Evolutionary conservation across 371 early-diverging fungal genomes (phyloP).

Genomic region (Lichtheimia corymbifera): DNA sequence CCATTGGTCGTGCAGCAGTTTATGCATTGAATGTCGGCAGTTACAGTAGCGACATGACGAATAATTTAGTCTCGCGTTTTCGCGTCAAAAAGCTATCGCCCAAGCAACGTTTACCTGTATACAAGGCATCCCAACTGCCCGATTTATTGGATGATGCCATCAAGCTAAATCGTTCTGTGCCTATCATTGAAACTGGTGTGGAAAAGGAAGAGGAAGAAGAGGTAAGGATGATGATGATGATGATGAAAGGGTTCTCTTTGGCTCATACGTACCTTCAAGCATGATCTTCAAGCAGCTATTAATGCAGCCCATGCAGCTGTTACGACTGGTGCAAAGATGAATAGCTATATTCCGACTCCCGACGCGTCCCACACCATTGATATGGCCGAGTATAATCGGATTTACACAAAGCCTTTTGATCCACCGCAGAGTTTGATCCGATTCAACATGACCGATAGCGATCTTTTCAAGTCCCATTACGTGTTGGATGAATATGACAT

Average conservation of each 20-base stretch:
- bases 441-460: conserved; percentile 85
- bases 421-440: conserved; percentile 78
- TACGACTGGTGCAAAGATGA: conserved; percentile 54
- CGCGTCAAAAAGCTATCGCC: conserved; percentile 90
- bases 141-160: conserved; percentile 79
- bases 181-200: conserved; percentile 71
- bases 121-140: conserved; percentile 76
- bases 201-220: conserved; percentile 73
- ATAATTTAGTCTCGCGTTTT: conserved; percentile 67
- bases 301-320: conserved; percentile 77
- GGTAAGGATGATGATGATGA: conserved; percentile 37
- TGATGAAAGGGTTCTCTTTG: background rate
- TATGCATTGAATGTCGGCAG: too few relatives aligned
- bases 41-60: conserved; percentile 15
- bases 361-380: conserved; percentile 76
- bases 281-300: conserved; percentile 94
- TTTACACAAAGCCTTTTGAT: conserved; percentile 72
- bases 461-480: conserved; percentile 81
- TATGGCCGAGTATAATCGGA: conserved; percentile 58
- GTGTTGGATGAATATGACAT: conserved; percentile 88
- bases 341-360: conserved; percentile 88
- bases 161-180: conserved; percentile 71
- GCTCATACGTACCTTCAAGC: conserved; percentile 12
- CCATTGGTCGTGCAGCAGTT: too few relatives aligned
- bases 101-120: conserved; percentile 81